phyloP scores from a whole-genome alignment of 768 basidiomycete species.

The Fomitopsis pulvina region DNA sequence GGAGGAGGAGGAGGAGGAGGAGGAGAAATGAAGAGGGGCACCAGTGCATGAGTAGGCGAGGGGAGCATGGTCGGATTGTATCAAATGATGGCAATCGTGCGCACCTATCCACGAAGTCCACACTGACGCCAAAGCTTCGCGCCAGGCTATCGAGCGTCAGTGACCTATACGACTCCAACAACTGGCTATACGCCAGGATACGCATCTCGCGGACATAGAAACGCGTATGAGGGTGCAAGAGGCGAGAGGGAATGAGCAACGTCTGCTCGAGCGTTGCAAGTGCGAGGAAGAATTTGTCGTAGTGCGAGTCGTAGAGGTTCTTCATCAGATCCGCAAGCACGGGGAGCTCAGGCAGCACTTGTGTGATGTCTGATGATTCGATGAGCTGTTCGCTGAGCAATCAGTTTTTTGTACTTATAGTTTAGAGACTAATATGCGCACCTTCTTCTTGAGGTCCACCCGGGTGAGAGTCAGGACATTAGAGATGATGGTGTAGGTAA shows the following conservation, averaged over 20 bases:
- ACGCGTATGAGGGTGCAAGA: slow-evolving; percentile 79
- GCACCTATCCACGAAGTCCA: slow-evolving; percentile 81
- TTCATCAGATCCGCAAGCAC: slow-evolving; percentile 77
- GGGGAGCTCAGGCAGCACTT: slow-evolving; percentile 77
- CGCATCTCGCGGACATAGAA: slow-evolving; percentile 96
- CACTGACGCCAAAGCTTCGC: slow-evolving; percentile 82
- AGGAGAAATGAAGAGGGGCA: neutral
- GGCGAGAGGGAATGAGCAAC: slow-evolving; percentile 79
- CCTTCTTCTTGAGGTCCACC: slow-evolving; percentile 90
- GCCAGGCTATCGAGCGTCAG: slow-evolving; percentile 85
- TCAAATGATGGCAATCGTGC: slow-evolving; percentile 23
- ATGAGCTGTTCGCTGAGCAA: slow-evolving; percentile 51
- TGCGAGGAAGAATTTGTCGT: slow-evolving; percentile 89
- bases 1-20: neutral
- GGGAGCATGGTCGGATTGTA: neutral
- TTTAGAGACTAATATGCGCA: slow-evolving; percentile 21
- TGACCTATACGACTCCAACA: slow-evolving; percentile 87
- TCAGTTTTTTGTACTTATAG: neutral
- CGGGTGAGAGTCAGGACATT: slow-evolving; percentile 69
- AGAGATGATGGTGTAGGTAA: slow-evolving; percentile 77
- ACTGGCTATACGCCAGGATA: slow-evolving; percentile 85
- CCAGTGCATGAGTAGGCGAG: neutral
- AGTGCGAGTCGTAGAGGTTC: slow-evolving; percentile 89
- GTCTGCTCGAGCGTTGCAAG: slow-evolving; percentile 87
- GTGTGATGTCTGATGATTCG: slow-evolving; percentile 78